Evolutionary conservation across 164 flowering plant genomes (phyloP), one percentile per base, ranked within the genome.

Genomic region (Buxus sempervirens): DNA sequence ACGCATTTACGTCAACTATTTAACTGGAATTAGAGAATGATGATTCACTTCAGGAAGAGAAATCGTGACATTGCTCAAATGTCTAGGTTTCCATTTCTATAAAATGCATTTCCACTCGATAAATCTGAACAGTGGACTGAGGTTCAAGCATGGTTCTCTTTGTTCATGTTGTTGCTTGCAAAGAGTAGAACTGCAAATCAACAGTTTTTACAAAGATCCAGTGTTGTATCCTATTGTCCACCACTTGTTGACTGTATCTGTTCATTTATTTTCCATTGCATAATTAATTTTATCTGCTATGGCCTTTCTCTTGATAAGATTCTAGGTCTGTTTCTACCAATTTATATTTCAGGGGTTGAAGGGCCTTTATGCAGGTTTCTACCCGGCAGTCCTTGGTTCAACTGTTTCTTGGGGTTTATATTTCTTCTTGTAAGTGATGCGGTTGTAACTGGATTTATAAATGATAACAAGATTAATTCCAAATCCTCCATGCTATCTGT

Each of bases 351-450:
- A 93, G 98, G 96, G 96, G n/a, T 69, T 91, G 67, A 83, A 85
- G 78, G 98, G 97, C 68, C 85, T 94, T 51, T 94, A 94, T 82
- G 96, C 96, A 15, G 96, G 98, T 41, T 90, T 91, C 60, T 75
- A 58, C 74, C 98, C 98, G 65, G 91, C 97, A 1, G 95, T 94
- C 71, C 77, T 91, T 60, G 98, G 98, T 49, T 94, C 98, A 54
- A 83, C 94, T 69, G 38, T 93, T 76, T 93, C 98, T 15, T 93
- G 96, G 96, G 92, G 93, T 51, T 76, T 93, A 60, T 93, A 90
- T 73, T 93, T 92, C 81, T 90, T 86, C 84, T 90, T 93, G 96
- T 90, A 81, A 88, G 96, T 82, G 24, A 24, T 67, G 15, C 13
- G 25, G 42, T 62, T 18, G 4, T 48, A 18, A n/a, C 19, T 21